Conservation (phyloP, 805 yeast genomes). For the Zygoascus tannicola region DNA sequence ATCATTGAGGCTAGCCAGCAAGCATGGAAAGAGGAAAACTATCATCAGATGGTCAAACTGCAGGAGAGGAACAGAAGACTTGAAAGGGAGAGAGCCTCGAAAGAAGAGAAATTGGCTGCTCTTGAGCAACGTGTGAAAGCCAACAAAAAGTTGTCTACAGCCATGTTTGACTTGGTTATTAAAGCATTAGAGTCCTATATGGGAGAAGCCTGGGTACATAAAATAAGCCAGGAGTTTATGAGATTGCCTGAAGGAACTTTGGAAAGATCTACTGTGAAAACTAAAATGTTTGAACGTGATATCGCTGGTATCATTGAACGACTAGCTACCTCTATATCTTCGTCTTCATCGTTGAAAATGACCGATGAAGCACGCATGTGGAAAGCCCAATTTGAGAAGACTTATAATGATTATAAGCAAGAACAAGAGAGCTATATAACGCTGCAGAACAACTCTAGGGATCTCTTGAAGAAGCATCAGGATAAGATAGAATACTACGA, state of each 20-base stretch:
- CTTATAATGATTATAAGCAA: background rate
- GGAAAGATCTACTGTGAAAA: background rate
- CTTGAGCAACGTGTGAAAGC: conserved; percentile 2
- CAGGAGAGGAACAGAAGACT: conserved; percentile 1
- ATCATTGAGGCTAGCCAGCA: background rate
- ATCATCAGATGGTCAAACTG: background rate
- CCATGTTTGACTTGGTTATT: background rate
- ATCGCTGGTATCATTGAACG: background rate
- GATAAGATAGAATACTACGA: background rate
- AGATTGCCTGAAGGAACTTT: conserved; percentile 3
- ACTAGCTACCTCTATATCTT: background rate
- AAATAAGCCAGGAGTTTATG: background rate
- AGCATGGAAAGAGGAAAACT: background rate
- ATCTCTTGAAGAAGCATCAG: background rate
- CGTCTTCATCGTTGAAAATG: background rate
- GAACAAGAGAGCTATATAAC: background rate
- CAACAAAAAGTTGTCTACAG: background rate
- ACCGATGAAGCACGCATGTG: conserved; percentile 5
- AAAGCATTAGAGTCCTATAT: background rate
- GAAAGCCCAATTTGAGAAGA: conserved; percentile 1
- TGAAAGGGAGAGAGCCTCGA: background rate
- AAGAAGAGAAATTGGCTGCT: background rate
- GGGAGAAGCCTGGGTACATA: conserved; percentile 1
- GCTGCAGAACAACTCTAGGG: background rate
- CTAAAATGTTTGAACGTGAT: background rate